These are phyloP conservation scores for Aspergillus aculeatinus DNA, from an alignment of 2,329 filamentous ascomycete genomes.

Conservation along the genomic window DNA sequence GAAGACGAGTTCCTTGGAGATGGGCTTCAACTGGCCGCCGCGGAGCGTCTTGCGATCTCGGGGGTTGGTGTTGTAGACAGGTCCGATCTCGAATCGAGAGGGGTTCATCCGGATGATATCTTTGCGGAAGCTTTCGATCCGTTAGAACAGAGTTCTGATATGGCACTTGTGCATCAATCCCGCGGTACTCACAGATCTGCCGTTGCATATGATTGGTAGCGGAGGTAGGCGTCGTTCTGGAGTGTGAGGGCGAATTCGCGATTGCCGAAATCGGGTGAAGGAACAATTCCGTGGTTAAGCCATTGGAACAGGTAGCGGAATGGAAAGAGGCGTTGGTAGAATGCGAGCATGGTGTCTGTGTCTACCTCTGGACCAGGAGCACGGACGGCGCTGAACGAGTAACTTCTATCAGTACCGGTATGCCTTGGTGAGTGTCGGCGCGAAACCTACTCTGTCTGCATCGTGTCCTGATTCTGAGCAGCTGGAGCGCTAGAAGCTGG, in stretches of 20 bases:
- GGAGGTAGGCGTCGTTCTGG: slow-evolving; percentile 86
- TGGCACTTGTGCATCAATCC: background rate
- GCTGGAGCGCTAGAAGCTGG: slow-evolving; percentile 52
- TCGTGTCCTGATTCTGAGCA: slow-evolving; percentile 41
- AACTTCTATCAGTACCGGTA: slow-evolving; percentile 16
- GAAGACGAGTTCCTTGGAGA: slow-evolving; percentile 94
- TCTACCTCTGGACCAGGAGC: slow-evolving; percentile 59
- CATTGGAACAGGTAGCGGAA: slow-evolving; percentile 95
- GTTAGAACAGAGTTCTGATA: background rate
- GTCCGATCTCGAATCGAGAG: slow-evolving; percentile 95
- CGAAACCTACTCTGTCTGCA: slow-evolving; percentile 37
- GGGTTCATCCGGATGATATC: slow-evolving; percentile 86
- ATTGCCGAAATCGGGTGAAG: slow-evolving; percentile 83
- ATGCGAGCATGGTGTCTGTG: slow-evolving; percentile 82
- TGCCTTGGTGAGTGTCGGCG: background rate
- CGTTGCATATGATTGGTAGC: slow-evolving; percentile 79
- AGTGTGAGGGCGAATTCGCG: slow-evolving; percentile 95
- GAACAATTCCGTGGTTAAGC: slow-evolving; percentile 89
- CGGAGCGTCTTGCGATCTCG: slow-evolving; percentile 86
- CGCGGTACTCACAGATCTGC: slow-evolving; percentile 56
- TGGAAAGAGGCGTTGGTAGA: slow-evolving; percentile 93
- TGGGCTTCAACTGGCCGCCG: slow-evolving; percentile 75
- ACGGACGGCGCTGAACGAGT: slow-evolving; percentile 27
- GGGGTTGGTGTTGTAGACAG: slow-evolving; percentile 92
- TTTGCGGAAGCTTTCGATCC: slow-evolving; percentile 69